Evolutionary conservation across 2,329 filamentous ascomycete genomes (phyloP).

Genomic region (Nothopassalora personata): DNA sequence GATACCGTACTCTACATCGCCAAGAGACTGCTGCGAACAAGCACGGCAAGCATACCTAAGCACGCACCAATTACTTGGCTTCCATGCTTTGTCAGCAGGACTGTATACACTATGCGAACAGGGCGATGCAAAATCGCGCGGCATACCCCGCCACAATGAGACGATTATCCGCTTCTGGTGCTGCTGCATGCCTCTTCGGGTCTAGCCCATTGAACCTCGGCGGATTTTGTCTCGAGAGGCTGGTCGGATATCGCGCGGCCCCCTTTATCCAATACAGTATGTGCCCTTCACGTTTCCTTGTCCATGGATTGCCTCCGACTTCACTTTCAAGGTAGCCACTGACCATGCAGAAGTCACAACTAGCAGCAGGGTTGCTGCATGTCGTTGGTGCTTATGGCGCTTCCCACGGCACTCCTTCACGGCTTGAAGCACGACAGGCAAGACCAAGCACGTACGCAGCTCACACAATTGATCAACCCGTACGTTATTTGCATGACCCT

Average conservation of each 20-base stretch:
- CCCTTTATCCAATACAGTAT: not conserved
- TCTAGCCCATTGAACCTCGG: not conserved
- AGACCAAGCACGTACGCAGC: not conserved
- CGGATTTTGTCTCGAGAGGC: not conserved
- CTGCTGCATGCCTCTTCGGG: not conserved
- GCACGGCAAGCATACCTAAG: not conserved
- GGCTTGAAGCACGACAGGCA: conserved; percentile 1
- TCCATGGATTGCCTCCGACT: not conserved
- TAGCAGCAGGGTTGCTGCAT: not conserved
- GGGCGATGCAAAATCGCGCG: not conserved
- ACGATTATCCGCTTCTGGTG: not conserved
- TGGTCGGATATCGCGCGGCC: not conserved
- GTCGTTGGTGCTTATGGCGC: not conserved
- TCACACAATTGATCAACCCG: conserved; percentile 6
- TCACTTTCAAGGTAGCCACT: not conserved
- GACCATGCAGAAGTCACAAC: not conserved
- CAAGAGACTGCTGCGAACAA: not conserved
- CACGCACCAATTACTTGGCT: not conserved
- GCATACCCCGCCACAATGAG: not conserved
- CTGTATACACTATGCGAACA: not conserved
- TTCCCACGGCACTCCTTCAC: not conserved
- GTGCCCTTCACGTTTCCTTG: not conserved
- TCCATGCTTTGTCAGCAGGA: not conserved
- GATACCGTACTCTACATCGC: not conserved
- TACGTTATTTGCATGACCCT: not conserved